Evolutionary conservation across 1,284 basidiomycete genomes (phyloP).

Genomic region (Cryptococcus maquisensis): DNA sequence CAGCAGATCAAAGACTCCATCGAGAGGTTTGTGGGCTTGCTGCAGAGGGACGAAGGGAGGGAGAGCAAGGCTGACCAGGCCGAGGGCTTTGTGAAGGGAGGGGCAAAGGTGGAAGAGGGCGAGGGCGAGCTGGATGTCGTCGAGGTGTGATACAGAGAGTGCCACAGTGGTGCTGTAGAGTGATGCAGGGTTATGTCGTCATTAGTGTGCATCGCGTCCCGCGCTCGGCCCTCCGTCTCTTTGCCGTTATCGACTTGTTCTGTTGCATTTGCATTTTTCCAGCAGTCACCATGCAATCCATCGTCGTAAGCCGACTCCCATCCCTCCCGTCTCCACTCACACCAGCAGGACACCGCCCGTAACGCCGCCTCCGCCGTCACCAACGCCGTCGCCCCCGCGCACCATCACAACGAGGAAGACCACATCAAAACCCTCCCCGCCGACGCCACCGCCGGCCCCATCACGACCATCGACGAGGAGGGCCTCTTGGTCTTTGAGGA

Average conservation of each 20-base stretch:
- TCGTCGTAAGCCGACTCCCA: conserved; percentile 5
- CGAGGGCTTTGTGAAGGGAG: conserved; percentile 48
- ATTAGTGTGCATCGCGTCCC: neutral
- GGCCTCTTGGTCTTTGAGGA: conserved; percentile 34
- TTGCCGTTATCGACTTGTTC: neutral
- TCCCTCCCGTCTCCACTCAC: neutral
- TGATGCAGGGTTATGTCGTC: neutral
- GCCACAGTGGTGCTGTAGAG: neutral
- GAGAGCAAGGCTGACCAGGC: conserved; percentile 52
- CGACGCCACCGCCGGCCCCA: conserved; percentile 15
- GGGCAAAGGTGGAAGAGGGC: conserved; percentile 25
- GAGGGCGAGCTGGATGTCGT: conserved; percentile 14
- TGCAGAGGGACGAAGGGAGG: conserved; percentile 65
- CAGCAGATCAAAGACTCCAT: conserved; percentile 69
- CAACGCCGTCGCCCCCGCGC: conserved; percentile 8
- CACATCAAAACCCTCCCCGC: conserved; percentile 22
- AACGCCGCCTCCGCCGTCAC: conserved; percentile 8
- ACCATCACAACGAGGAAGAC: conserved; percentile 24
- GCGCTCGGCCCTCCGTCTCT: too few relatives aligned
- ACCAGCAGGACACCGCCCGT: conserved; percentile 11
- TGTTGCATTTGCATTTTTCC: neutral
- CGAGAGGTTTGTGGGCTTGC: conserved; percentile 66
- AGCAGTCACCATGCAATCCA: conserved; percentile 19
- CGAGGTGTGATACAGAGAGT: conserved; percentile 6
- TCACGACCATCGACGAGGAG: conserved; percentile 29